Evolutionary conservation across 345 rosid genomes (phyloP).

Genomic region (Populus pruinosa): DNA sequence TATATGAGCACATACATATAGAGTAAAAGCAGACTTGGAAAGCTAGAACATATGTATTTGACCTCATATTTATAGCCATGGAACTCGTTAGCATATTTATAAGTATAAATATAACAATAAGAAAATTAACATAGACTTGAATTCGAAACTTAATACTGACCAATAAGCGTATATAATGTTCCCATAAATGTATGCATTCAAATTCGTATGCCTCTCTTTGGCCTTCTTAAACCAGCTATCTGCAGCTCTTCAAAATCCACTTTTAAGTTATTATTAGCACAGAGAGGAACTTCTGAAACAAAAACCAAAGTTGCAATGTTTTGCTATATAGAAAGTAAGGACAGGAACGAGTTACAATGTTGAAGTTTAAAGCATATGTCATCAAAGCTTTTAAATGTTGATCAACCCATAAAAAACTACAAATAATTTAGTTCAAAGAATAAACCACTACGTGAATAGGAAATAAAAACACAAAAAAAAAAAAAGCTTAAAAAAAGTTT

Average conservation of each 20-base stretch:
- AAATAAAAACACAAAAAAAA: neutral
- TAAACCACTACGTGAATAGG: neutral
- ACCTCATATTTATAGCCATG: neutral
- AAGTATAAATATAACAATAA: neutral
- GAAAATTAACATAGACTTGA: neutral
- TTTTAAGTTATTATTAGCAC: conserved; percentile 38
- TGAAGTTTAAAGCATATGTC: neutral
- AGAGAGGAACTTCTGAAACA: neutral
- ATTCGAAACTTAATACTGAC: conserved; percentile 33
- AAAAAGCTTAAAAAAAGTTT: neutral
- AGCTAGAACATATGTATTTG: neutral
- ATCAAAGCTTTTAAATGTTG: neutral
- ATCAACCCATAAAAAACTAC: neutral
- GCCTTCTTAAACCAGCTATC: conserved; percentile 88
- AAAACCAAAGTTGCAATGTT: neutral
- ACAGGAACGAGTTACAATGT: neutral
- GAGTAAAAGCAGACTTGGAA: neutral
- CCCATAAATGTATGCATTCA: conserved; percentile 85
- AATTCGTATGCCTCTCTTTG: conserved; percentile 46
- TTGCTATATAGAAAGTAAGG: neutral
- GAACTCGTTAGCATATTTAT: neutral
- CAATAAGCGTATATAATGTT: conserved; percentile 88
- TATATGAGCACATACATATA: neutral
- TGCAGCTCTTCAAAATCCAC: conserved; percentile 84
- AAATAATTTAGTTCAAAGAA: neutral